A percentile compares a stretch with the other conserved stretches of the same genome.
phyloP scores from a whole-genome alignment of 306 rosid species.

The Canavalia ensiformis region DNA sequence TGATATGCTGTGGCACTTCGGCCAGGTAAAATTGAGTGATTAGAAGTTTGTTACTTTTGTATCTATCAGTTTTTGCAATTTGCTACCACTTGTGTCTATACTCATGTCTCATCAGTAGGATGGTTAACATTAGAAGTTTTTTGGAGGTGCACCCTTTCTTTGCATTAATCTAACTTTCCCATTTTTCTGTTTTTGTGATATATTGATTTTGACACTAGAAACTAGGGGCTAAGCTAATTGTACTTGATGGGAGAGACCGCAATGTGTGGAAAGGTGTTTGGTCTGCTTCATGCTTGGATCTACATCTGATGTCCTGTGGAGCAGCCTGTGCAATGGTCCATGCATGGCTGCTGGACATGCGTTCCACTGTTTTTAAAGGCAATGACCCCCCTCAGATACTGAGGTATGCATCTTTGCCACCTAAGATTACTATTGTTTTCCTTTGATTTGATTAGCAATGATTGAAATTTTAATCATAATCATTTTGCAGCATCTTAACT shows the following conservation, averaged over 20 bases:
- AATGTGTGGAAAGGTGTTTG: conserved; percentile 89
- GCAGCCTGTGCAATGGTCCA: conserved; percentile 97
- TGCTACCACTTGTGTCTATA: not conserved
- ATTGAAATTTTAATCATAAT: conserved; percentile 8
- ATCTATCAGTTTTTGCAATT: conserved; percentile 3
- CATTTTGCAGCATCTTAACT: conserved; percentile 77
- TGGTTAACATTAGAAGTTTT: conserved; percentile 5
- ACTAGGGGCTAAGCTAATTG: conserved; percentile 90
- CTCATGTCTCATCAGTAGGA: not conserved
- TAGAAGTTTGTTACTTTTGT: not conserved
- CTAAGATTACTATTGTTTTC: conserved; percentile 8
- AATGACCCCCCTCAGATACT: conserved; percentile 70
- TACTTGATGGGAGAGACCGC: conserved; percentile 80
- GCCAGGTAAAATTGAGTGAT: conserved; percentile 71
- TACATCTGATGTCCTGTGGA: conserved; percentile 94
- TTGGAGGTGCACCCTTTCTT: not conserved
- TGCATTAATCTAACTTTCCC: conserved; percentile 11
- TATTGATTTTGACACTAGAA: conserved; percentile 55
- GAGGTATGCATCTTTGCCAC: conserved; percentile 57
- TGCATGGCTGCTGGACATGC: conserved; percentile 80
- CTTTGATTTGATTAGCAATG: conserved; percentile 18
- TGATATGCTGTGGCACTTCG: conserved; percentile 97
- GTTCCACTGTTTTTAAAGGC: conserved; percentile 69
- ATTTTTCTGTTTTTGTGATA: not conserved
- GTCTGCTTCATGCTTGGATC: conserved; percentile 80